Base-by-base conservation (phyloP, 2,329 filamentous ascomycete genomes). In the Scytalidium sp. region DNA sequence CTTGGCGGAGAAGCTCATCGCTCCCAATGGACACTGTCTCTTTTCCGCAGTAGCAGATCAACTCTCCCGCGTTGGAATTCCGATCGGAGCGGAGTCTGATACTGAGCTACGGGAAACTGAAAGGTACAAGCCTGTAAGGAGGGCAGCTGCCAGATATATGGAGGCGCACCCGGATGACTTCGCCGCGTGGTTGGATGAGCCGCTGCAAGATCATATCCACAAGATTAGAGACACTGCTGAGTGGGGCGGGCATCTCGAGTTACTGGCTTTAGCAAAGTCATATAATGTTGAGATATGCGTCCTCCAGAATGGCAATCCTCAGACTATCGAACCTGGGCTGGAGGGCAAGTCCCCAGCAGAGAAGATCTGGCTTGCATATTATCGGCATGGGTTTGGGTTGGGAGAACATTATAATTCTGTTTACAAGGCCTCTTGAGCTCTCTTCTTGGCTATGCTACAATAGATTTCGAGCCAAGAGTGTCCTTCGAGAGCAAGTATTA, bases 321-420 rank as follows among this genome's bases (percentile, higher is more conserved):
- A 96, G 66, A 85, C 80, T 58, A 89, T 97, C 54, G 75, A 79
- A 60, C 78, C 82, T 55, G 67, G 59, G 15, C 64, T 69, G 22
- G 70, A 69, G 3, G 69, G 69, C 17, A 63, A 65, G n/a, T 63
- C 73, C 46, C 74, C 71, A 19, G 66, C 68, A 47, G 74, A 71
- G 57, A 80, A 80, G 59, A 81, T 81, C 57, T 97, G 94, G 93
- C 68, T 99, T 68, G 93, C 91, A 29, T 99, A 97, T 69, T 97
- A 97, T 70, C 80, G 88, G 61, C 91, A 97, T 72, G 90, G 89
- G 44, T 97, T 95, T 68, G 93, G 93, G 1, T 74, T 99, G 45
- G 94, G 94, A 11, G 94, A 97, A 73, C 94, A 99, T 71, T 99
- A 99, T 71, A 99, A 99, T 67, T 96, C 92, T 47, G 70, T 99